These are phyloP conservation scores for Candida glucosophila DNA, from an alignment of 1,139 yeast species.

Conservation along the genomic window DNA sequence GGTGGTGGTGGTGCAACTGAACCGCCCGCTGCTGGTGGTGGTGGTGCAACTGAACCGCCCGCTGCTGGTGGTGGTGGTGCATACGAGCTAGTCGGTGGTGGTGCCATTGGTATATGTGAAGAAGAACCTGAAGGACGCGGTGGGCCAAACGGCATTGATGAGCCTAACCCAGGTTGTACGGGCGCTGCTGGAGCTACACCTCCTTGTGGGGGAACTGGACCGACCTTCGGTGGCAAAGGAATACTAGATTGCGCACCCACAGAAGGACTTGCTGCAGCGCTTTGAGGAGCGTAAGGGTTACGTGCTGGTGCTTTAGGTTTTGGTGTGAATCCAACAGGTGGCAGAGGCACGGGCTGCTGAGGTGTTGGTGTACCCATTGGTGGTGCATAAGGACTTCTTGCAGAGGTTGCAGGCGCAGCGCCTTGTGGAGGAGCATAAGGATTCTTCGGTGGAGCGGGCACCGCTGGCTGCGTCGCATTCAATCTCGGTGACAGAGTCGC, in stretches of 20 bases:
- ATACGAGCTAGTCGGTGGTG: constrained; percentile 5
- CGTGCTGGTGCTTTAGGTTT: too few species aligned
- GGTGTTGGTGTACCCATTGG: too few species aligned
- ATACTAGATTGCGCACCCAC: too few species aligned
- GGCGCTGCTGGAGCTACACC: constrained; percentile 3
- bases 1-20: constrained; percentile 17
- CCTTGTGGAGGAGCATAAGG: constrained; percentile 12
- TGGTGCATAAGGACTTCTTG: too few species aligned
- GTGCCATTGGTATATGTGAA: constrained; percentile 2
- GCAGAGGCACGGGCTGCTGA: too few species aligned
- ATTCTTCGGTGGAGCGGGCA: constrained; percentile 7
- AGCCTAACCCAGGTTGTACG: constrained; percentile 1
- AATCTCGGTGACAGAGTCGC: constrained; percentile 7
- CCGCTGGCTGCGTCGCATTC: constrained; percentile 6
- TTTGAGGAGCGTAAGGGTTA: too few species aligned
- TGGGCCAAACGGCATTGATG: constrained; percentile 4
- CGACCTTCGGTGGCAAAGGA: too few species aligned
- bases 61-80: constrained; percentile 3
- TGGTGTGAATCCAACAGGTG: constrained; percentile 5
- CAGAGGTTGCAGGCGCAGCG: constrained; percentile 6
- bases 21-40: constrained; percentile 5
- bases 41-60: constrained; percentile 6
- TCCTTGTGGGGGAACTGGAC: constrained; percentile 17
- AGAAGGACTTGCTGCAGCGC: too few species aligned
- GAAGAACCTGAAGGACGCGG: too few species aligned